phyloP scores from a whole-genome alignment of 148 eudicot genomes.

The Bassia scoparia region DNA sequence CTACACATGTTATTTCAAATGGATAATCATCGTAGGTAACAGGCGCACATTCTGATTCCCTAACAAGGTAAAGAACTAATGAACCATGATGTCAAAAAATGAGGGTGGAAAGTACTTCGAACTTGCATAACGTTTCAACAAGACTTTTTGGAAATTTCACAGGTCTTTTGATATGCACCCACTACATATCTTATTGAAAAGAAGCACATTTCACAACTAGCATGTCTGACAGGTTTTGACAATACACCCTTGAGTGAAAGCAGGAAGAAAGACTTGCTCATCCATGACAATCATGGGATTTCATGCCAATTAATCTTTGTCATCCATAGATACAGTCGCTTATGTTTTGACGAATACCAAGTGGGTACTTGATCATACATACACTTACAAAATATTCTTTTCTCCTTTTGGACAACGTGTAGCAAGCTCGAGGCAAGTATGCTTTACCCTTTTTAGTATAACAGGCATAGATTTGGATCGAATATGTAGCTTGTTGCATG shows the following conservation, averaged over 20 bases:
- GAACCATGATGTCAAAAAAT: conserved; percentile 3
- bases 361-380: neutral
- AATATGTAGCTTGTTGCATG: neutral
- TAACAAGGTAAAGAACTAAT: neutral
- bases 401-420: neutral
- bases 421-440: neutral
- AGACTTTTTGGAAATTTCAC: neutral
- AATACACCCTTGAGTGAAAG: neutral
- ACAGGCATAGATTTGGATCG: neutral
- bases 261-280: neutral
- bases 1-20: neutral
- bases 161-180: neutral
- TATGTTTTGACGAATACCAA: neutral
- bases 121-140: neutral
- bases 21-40: conserved; percentile 4
- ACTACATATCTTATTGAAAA: conserved; percentile 7
- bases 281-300: conserved; percentile 9
- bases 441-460: neutral
- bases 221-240: neutral
- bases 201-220: neutral
- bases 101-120: conserved; percentile 15
- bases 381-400: neutral
- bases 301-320: neutral
- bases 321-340: neutral
- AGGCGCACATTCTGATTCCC: neutral